Percentiles rank a stretch among this genome's conserved stretches.
Evolutionary conservation across 345 rosid species (phyloP).

Genomic region (Rhizophora apiculata): DNA sequence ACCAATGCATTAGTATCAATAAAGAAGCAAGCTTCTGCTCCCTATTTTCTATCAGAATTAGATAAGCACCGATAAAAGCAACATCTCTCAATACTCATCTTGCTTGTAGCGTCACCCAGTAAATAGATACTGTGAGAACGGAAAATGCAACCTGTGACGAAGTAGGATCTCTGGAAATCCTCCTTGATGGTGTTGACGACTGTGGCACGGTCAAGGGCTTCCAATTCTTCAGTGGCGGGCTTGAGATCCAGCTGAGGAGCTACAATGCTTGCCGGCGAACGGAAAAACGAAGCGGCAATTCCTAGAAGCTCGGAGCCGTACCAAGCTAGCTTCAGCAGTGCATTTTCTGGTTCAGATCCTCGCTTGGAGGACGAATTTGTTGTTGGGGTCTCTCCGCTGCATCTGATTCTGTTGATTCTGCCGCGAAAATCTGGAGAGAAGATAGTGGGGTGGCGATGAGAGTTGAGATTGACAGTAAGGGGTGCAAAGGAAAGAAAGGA

Average conservation of each 20-base stretch:
- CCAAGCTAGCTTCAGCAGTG: constrained; percentile 82
- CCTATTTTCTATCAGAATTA: too few relatives aligned
- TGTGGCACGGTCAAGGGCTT: constrained; percentile 48
- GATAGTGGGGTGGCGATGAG: constrained; percentile 12
- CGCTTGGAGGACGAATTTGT: constrained; percentile 29
- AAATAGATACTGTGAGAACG: too few relatives aligned
- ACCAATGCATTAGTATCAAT: too few relatives aligned
- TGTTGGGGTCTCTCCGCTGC: constrained; percentile 30
- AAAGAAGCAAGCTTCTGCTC: neutral
- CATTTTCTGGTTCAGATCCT: constrained; percentile 56
- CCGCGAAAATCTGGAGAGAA: constrained; percentile 12
- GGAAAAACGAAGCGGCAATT: constrained; percentile 74
- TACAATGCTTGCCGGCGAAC: constrained; percentile 35
- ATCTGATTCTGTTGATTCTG: constrained; percentile 31
- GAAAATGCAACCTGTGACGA: constrained; percentile 62
- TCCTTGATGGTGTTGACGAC: constrained; percentile 63
- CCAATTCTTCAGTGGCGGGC: constrained; percentile 45
- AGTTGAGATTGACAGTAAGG: constrained; percentile 24
- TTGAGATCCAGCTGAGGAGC: constrained; percentile 20
- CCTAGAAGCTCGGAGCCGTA: constrained; percentile 92
- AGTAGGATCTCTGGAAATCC: constrained; percentile 75
- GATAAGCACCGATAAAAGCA: too few relatives aligned
- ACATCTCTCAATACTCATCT: too few relatives aligned
- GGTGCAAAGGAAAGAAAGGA: constrained; percentile 32
- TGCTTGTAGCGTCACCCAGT: too few relatives aligned